Base-by-base conservation (phyloP, 768 basidiomycete species). In the Trichaptum fuscoviolaceum region DNA sequence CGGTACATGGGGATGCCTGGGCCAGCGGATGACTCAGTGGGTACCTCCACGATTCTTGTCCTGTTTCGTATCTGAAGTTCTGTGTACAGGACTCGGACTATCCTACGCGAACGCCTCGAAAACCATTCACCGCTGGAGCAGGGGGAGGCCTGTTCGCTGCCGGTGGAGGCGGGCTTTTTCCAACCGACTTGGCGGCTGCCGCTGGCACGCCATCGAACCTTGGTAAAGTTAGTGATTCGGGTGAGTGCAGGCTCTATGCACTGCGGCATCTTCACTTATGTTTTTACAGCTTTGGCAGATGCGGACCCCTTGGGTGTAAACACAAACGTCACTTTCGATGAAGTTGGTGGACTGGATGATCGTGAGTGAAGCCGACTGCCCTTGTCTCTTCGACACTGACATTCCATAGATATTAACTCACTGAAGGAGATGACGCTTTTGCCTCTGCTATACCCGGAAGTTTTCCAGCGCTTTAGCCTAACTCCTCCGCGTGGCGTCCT, bases 371-470 rank as follows among this genome's bases (percentile, higher is more conserved):
- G 30, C 30, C 35, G 61, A 15, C 63, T 63, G 58, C 36, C 24
- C 20, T 20, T 62, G 59, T 42, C 65, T 36, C 9, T 24, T 36
- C 58, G 35, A n/a, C 30, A n/a, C 57, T 42, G 52, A 63, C 59
- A 26, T 36, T 25, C 42, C 34, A 24, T 57, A 59, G 94, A 99
- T 71, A 96, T 99, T 65, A 94, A 96, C 73, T 91, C 95, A 8
- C 79, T 99, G 67, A 99, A 98, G 78, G 97, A 99, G 75, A 99
- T 99, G 97, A 98, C 98, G 0, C 82, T 98, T 9, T 84, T 99
- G 0, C 97, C 97, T 1, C 80, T 99, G 0, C 79, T 98, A 25
- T 99, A 99, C 74, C 97, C 97, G 0, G 97, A 99, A 76, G 88
- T 99, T 17, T 99, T 99, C 74, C 93, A 96, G 70, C 87, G 88